Conservation (phyloP, 2,329 filamentous ascomycete species). For the Verticillium isaacii region DNA sequence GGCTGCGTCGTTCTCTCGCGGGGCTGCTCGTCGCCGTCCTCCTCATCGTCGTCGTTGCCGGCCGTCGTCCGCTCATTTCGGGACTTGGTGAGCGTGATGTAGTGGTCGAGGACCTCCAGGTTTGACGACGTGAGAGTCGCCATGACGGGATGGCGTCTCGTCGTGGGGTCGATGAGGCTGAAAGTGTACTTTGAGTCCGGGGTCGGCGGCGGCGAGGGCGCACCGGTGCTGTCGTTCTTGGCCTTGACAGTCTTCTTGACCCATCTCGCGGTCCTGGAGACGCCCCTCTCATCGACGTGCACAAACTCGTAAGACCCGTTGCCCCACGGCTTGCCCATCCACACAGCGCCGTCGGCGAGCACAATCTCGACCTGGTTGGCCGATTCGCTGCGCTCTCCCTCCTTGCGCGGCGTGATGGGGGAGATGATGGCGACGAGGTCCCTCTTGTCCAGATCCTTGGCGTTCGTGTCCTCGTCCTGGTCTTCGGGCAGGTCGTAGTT, state of each 20-base stretch:
- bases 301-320: slow-evolving; percentile 64
- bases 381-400: slow-evolving; percentile 37
- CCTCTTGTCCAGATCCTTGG: slow-evolving; percentile 43
- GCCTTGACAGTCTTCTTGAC: slow-evolving; percentile 40
- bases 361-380: slow-evolving; percentile 60
- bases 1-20: slow-evolving; percentile 10
- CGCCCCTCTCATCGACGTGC: slow-evolving; percentile 52
- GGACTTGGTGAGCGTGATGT: slow-evolving; percentile 48
- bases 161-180: slow-evolving; percentile 67
- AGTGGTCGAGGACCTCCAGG: slow-evolving; percentile 66
- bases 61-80: background rate
- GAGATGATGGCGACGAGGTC: slow-evolving; percentile 61
- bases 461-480: slow-evolving; percentile 44
- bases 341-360: slow-evolving; percentile 57
- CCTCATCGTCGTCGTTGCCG: background rate
- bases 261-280: slow-evolving; percentile 62
- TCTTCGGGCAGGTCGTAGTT: slow-evolving; percentile 45
- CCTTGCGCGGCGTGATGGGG: slow-evolving; percentile 46
- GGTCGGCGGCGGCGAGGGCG: slow-evolving; percentile 17
- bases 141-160: slow-evolving; percentile 69
- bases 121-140: slow-evolving; percentile 59
- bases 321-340: slow-evolving; percentile 46
- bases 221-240: slow-evolving; percentile 15
- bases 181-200: slow-evolving; percentile 64
- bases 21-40: background rate